phyloP scores from a whole-genome alignment of 2,329 filamentous ascomycete genomes.

The Fusarium sublunatum region DNA sequence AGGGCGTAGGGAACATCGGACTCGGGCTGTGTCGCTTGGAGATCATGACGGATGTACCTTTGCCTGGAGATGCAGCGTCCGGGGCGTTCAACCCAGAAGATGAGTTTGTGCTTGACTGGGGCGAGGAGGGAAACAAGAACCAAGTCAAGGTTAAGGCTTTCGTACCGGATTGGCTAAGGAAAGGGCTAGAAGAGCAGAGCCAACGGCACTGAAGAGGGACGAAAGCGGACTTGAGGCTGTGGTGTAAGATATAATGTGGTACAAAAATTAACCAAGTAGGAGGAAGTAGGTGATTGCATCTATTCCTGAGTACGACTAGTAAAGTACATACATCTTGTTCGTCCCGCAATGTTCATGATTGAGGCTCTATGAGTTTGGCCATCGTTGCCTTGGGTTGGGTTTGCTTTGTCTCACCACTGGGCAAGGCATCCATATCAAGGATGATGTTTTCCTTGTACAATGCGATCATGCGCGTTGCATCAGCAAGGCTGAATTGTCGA shows the following conservation, averaged over 20 bases:
- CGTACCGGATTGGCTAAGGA: conserved; percentile 79
- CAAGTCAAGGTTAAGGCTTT: conserved; percentile 77
- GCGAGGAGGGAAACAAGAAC: conserved; percentile 54
- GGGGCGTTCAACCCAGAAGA: conserved; percentile 70
- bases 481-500: conserved; percentile 2
- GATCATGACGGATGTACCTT: conserved; percentile 83
- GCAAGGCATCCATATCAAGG: no score
- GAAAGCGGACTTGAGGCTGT: not conserved
- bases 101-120: conserved; percentile 70
- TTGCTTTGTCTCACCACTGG: not conserved
- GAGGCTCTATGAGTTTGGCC: not conserved
- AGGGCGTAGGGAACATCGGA: conserved; percentile 84
- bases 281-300: conserved; percentile 27
- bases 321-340: no score
- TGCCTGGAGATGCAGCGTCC: conserved; percentile 75
- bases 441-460: not conserved
- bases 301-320: not conserved
- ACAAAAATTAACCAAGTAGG: conserved; percentile 1
- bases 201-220: conserved; percentile 32
- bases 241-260: conserved; percentile 25
- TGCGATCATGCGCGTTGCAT: not conserved
- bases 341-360: not conserved
- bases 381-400: not conserved
- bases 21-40: conserved; percentile 88
- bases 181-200: conserved; percentile 51